Base-by-base conservation (phyloP, 495 filamentous ascomycete species). In the Penicillium herquei region DNA sequence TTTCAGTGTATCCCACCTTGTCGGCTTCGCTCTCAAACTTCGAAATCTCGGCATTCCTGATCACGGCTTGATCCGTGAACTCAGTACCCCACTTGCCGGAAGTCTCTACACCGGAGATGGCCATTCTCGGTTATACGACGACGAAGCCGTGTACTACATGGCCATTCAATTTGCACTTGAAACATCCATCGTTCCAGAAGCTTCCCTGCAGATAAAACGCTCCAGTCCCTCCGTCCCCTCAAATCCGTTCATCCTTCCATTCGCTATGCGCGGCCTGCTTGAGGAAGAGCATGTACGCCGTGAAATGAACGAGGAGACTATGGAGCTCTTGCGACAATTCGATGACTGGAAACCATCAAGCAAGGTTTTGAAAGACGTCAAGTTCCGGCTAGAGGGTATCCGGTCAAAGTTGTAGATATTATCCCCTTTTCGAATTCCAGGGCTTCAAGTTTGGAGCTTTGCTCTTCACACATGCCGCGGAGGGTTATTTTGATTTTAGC, bases 341-440 rank as follows among this genome's bases (percentile, higher is more conserved):
- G 92, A 98, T 67, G 85, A 90, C 42, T 98, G 94, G 94, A 91
- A 88, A 66, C 94, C 94, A 7, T 78, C 78, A 0, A 94, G 81
- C 9, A 98, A 98, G 75, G 87, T 87, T 33, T 73, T 98, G 51
- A 96, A 91, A 70, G 94, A 98, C 76, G 94, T 98, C 34, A 96
- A 94, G 67, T 98, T 95, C 68, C 81, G 94, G 59, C 74, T 98
- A 39, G 94, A 98, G 78, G 92, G 88, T 7, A 92, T 98, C 43
- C 78, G 90, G 59, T 92, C 88, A 6, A 95, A 91, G 70, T 74
- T 94, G 32, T 96, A 70, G 32, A 39, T n/a, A n/a, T 31, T 9
- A 7, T 13, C 3, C 4, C 17, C 14, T 13, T 30, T 14, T 35
- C 18, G 21, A 26, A 26, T 32, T 42, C 6, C 31, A 30, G 33